Evolutionary conservation across 1,284 basidiomycete genomes (phyloP), one percentile per base, ranked within the genome.

Genomic region (Anthracocystis setariae): DNA sequence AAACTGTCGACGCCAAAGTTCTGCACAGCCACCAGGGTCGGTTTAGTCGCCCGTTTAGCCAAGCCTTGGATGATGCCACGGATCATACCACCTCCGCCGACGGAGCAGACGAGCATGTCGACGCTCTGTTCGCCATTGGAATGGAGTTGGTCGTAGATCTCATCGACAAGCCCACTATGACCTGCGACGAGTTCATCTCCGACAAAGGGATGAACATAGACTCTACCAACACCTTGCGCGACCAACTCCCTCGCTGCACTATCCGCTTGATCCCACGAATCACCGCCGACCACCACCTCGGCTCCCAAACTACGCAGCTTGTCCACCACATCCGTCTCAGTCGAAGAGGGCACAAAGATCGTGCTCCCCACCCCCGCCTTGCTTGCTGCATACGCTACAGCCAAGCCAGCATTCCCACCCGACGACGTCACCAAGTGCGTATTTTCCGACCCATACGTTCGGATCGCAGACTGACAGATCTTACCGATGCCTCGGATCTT

Each of bases 391-490:
- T 75, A 65, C 0, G 79, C 74, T 5, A 73, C 77, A 1, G 80
- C 79, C 9, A 82, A 49, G 9, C 81, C 82, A 17, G 82, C 82
- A 61, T 83, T 83, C 2, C 82, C 82, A n/a, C 80, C 80, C 3
- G 69, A 74, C 2, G 77, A 78, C 24, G 69, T 74, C 5, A 83
- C 52, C 17, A 83, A 56, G 37, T 80, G 75, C 21, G 64, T 61
- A n/a, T 38, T 20, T n/a, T 4, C 12, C 0, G 48, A 17, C 2
- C 70, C 70, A 20, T 47, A 39, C 0, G 2, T 21, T 0, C 43
- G 2, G n/a, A 63, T 43, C 10, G 65, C 56, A 2, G 23, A 8
- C 24, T 51, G 60, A 29, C 51, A 60, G 46, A 68, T 58, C 7
- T 43, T 48, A 0, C 79, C 78, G 40, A 83, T 64, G 3, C 78